Evolutionary conservation across 169 alveolate genomes (phyloP).

Genomic region (Cryptosporidium bovis): DNA sequence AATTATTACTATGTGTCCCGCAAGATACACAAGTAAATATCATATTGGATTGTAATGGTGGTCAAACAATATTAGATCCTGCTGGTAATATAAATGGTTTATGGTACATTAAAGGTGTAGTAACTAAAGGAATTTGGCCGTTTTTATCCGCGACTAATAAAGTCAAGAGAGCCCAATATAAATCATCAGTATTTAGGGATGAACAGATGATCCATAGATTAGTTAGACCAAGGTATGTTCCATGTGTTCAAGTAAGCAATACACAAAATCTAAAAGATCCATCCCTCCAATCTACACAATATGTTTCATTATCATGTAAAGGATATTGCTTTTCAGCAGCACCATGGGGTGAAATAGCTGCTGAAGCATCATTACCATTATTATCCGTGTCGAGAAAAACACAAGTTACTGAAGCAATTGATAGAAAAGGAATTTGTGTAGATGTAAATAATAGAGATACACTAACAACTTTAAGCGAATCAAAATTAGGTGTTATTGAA

Average conservation of each 20-base stretch:
- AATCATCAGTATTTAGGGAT: slow-evolving; percentile 82
- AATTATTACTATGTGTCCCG: slow-evolving; percentile 77
- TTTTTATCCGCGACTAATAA: slow-evolving; percentile 88
- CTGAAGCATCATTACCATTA: slow-evolving; percentile 84
- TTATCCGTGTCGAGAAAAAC: slow-evolving; percentile 74
- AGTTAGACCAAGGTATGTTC: slow-evolving; percentile 86
- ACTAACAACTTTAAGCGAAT: neutral
- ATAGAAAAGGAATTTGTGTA: too few species aligned
- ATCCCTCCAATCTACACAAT: slow-evolving; percentile 79
- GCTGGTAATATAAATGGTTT: slow-evolving; percentile 81
- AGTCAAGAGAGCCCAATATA: slow-evolving; percentile 84
- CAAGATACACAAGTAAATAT: slow-evolving; percentile 82
- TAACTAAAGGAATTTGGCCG: slow-evolving; percentile 91
- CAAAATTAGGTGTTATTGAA: slow-evolving; percentile 42
- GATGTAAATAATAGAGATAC: neutral
- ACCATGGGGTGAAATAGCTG: slow-evolving; percentile 84
- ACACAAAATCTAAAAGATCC: slow-evolving; percentile 85
- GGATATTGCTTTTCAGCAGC: slow-evolving; percentile 87
- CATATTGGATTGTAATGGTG: slow-evolving; percentile 88
- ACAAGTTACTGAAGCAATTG: slow-evolving; percentile 10
- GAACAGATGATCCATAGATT: slow-evolving; percentile 85
- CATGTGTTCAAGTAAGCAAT: slow-evolving; percentile 85
- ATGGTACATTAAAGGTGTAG: slow-evolving; percentile 89
- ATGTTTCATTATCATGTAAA: slow-evolving; percentile 78
- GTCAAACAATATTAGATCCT: slow-evolving; percentile 90